These are phyloP conservation scores for Coniochaeta sp. DNA, from an alignment of 2,329 filamentous ascomycete genomes.

Conservation along the genomic window DNA sequence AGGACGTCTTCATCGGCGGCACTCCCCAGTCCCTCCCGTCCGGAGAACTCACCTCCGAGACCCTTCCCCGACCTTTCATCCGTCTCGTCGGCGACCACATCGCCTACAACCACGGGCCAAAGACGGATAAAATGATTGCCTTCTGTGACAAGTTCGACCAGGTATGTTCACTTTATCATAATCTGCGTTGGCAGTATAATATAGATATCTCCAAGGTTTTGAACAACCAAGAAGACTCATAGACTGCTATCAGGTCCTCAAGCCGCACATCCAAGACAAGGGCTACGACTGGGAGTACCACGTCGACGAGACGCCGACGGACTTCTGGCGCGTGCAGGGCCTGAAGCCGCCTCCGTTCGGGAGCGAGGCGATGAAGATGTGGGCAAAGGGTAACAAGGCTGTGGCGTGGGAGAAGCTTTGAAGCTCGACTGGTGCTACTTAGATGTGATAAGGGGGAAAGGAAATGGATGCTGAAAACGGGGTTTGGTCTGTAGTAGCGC, in stretches of 20 bases:
- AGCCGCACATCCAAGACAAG: not conserved
- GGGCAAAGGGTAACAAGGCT: not conserved
- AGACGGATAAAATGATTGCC: not conserved
- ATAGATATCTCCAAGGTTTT: no score
- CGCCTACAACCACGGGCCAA: constrained; percentile 3
- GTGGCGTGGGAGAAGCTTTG: not conserved
- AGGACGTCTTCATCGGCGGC: constrained; percentile 10
- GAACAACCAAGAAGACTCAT: no score
- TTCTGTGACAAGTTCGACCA: not conserved
- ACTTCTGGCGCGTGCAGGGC: not conserved
- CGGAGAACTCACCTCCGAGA: not conserved
- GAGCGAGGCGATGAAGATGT: not conserved
- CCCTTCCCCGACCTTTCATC: constrained; percentile 8
- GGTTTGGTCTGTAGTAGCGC: no score
- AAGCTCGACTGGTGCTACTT: not conserved
- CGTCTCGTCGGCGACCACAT: constrained; percentile 10
- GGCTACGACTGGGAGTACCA: not conserved
- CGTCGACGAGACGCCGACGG: not conserved
- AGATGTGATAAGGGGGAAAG: not conserved
- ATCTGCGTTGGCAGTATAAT: no score
- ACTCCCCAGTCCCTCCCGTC: not conserved
- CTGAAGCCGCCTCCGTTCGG: not conserved
- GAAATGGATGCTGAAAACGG: no score
- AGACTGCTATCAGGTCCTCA: not conserved
- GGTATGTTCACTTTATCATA: not conserved